Base-by-base conservation (phyloP, 495 filamentous ascomycete species). In the Penicillium canescens region DNA sequence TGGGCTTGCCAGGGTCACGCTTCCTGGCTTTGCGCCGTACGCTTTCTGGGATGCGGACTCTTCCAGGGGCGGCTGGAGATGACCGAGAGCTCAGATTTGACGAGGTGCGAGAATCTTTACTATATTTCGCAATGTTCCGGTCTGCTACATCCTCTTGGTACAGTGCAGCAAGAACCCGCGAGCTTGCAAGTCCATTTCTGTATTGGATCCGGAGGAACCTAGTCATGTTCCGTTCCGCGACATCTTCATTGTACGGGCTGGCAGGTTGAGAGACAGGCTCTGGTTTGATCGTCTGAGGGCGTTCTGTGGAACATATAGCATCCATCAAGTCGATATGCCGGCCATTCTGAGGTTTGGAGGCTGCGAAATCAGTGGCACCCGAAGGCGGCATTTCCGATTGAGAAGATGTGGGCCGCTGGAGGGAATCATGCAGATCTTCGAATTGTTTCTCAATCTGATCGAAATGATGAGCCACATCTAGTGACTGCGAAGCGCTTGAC, bases 81-180 rank as follows among this genome's bases (percentile, higher is more conserved):
- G 66, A 65, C 28, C 46, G 64, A 34, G 14, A 60, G 42, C 63
- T 65, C 14, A 63, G 37, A 24, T 50, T 48, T 5, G 70, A 68
- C 10, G 59, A 49, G 8, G 70, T 66, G n/a, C 61, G 55, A 16
- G 37, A 43, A 44, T 50, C 50, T 4, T 40, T 56, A 10, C 52
- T 43, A 58, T 62, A 66, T 39, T 67, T 67, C 9, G 68, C 57
- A 46, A 73, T 73, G 34, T 77, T 78, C 23, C 72, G 61, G 46
- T 76, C 73, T 21, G 75, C 71, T 16, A 75, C 75, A 60, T 78
- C 72, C 47, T 77, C 75, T 46, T 77, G 72, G 33, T 73, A 74
- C 12, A 74, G 43, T 1, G 62, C 60, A 6, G 72, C 72, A 1
- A 70, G 38, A 5, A 69, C 53, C 11, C 68, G 71, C 6, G 68